A percentile compares a stretch with the other conserved stretches of the same genome.
Evolutionary conservation across 2,329 filamentous ascomycete species (phyloP).

Genomic region (Microcyclospora pomicola): DNA sequence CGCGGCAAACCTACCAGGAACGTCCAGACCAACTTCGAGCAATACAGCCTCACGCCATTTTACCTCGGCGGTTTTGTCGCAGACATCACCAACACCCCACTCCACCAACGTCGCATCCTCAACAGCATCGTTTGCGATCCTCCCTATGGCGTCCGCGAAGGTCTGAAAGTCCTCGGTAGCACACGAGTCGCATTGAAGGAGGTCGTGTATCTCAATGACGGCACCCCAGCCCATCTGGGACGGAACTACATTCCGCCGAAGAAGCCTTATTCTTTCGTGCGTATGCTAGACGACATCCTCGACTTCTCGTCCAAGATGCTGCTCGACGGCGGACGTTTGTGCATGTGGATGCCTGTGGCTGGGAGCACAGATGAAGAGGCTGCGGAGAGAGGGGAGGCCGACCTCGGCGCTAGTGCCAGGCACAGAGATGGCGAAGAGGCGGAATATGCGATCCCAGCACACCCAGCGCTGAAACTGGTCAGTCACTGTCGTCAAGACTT

Average conservation of each 20-base stretch:
- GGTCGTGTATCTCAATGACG: slow-evolving; percentile 51
- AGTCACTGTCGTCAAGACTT: slow-evolving; percentile 74
- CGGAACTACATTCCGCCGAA: slow-evolving; percentile 72
- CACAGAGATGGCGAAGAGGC: slow-evolving; percentile 35
- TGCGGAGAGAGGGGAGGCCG: slow-evolving; percentile 5
- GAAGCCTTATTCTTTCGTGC: slow-evolving; percentile 78
- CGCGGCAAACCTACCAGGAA: slow-evolving; percentile 49
- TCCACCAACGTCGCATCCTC: slow-evolving; percentile 43
- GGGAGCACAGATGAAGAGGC: slow-evolving; percentile 43
- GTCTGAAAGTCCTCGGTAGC: slow-evolving; percentile 71
- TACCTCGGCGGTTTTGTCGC: slow-evolving; percentile 71
- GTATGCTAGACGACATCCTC: slow-evolving; percentile 82
- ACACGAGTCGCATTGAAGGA: slow-evolving; percentile 42
- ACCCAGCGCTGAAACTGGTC: slow-evolving; percentile 60
- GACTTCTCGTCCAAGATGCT: slow-evolving; percentile 65
- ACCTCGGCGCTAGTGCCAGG: slow-evolving; percentile 2
- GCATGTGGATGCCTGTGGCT: slow-evolving; percentile 95
- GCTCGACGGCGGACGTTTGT: slow-evolving; percentile 64
- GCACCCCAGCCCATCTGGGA: slow-evolving; percentile 54
- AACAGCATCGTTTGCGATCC: slow-evolving; percentile 94
- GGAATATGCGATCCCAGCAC: slow-evolving; percentile 61
- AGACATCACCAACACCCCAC: slow-evolving; percentile 76
- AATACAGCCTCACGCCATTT: slow-evolving; percentile 55
- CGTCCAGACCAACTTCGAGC: slow-evolving; percentile 62
- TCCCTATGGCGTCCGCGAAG: slow-evolving; percentile 89